Percentiles rank a stretch among this genome's conserved stretches.
Conservation (phyloP, 805 yeast species). For the Priceomyces carsonii region DNA sequence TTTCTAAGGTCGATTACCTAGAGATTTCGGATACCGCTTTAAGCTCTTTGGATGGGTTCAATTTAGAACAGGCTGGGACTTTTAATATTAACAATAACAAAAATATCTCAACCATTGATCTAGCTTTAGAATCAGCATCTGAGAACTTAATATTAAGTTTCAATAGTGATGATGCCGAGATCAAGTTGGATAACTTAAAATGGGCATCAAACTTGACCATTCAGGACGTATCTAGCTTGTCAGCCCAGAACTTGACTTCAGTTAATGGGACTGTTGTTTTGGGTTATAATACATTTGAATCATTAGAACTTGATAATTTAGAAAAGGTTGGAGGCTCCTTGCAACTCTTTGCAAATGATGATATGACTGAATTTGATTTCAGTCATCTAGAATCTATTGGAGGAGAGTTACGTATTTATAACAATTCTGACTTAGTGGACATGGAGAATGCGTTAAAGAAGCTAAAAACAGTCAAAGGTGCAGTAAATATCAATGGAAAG, state of each 20-base stretch:
- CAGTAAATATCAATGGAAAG: constrained; percentile 38
- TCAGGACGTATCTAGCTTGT: constrained; percentile 38
- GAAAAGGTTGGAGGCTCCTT: constrained; percentile 39
- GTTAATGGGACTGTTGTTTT: constrained; percentile 42
- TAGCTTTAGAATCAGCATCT: constrained; percentile 32
- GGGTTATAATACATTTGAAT: constrained; percentile 41
- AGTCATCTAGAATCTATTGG: constrained; percentile 33
- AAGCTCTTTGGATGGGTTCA: constrained; percentile 33
- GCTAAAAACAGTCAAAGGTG: constrained; percentile 40
- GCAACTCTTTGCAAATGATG: constrained; percentile 44
- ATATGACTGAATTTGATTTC: constrained; percentile 31
- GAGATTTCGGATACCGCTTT: constrained; percentile 45
- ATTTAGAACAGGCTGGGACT: constrained; percentile 29
- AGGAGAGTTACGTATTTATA: constrained; percentile 43
- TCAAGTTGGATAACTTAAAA: constrained; percentile 33
- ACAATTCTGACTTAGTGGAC: constrained; percentile 39
- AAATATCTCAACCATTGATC: constrained; percentile 38
- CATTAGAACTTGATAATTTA: constrained; percentile 29
- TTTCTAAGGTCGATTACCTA: constrained; percentile 32
- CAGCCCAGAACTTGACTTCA: constrained; percentile 31
- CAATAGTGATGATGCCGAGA: constrained; percentile 38
- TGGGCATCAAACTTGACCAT: constrained; percentile 47
- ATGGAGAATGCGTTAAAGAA: constrained; percentile 26
- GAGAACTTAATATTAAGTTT: constrained; percentile 39
- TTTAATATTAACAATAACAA: constrained; percentile 46